These are phyloP conservation scores for Myriosclerotinia duriaeana DNA, from an alignment of 2,329 filamentous ascomycete species.

Conservation along the genomic window DNA sequence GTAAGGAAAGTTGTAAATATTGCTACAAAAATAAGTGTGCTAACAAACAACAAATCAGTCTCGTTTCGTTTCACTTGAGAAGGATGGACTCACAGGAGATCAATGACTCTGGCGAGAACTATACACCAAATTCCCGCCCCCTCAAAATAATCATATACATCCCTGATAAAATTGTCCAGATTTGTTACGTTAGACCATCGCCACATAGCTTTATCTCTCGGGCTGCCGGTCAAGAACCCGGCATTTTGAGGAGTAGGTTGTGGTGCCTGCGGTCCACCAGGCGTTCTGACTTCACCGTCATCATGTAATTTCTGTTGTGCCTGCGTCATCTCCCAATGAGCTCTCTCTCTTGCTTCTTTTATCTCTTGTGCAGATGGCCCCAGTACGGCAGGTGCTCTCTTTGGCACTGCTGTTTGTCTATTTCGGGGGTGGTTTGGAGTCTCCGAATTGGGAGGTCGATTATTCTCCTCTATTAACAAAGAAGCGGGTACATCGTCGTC, in stretches of 20 bases:
- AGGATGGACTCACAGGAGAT: slow-evolving; percentile 51
- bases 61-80: not conserved
- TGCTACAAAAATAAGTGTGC: slow-evolving; percentile 65
- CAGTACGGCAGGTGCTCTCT: slow-evolving; percentile 40
- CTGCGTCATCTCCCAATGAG: slow-evolving; percentile 57
- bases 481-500: slow-evolving; percentile 62
- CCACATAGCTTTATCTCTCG: slow-evolving; percentile 69
- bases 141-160: slow-evolving; percentile 68
- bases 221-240: slow-evolving; percentile 51
- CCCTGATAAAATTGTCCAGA: slow-evolving; percentile 65
- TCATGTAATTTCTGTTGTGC: slow-evolving; percentile 51
- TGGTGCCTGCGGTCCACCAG: slow-evolving; percentile 17
- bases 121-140: slow-evolving; percentile 71
- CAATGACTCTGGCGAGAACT: slow-evolving; percentile 55
- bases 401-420: slow-evolving; percentile 27
- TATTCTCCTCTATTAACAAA: slow-evolving; percentile 57
- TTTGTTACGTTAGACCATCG: slow-evolving; percentile 71
- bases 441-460: slow-evolving; percentile 34
- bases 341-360: slow-evolving; percentile 35
- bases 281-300: slow-evolving; percentile 37
- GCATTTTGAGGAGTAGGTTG: slow-evolving; percentile 50
- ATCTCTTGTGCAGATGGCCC: slow-evolving; percentile 48
- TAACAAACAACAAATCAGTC: slow-evolving; percentile 37
- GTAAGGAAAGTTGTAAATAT: slow-evolving; percentile 67
- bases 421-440: slow-evolving; percentile 33